Evolutionary conservation across 306 rosid species (phyloP).

Genomic region (Castanospermum australe): DNA sequence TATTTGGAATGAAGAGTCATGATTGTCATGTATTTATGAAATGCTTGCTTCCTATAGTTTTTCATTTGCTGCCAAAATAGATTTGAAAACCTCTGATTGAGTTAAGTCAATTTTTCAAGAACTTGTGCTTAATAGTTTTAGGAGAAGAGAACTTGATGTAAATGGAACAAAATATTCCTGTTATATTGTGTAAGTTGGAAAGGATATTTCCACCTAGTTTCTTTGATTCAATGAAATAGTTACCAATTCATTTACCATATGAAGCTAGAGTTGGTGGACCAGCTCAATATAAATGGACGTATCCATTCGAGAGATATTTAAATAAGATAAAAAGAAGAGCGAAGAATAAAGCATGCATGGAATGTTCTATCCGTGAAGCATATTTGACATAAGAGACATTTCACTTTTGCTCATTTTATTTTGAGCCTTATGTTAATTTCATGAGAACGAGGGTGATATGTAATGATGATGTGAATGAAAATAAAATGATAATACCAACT

Average conservation of each 20-base stretch:
- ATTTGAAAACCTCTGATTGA: too few relatives aligned
- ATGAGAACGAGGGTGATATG: too few relatives aligned
- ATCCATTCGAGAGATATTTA: not conserved
- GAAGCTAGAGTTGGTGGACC: not conserved
- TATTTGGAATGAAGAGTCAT: too few relatives aligned
- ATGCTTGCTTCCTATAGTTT: too few relatives aligned
- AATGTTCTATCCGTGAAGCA: not conserved
- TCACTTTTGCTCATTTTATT: not conserved
- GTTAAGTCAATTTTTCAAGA: not conserved
- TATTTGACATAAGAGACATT: not conserved
- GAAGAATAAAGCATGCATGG: not conserved
- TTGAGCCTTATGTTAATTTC: not conserved
- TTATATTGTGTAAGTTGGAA: not conserved
- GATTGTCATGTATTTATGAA: too few relatives aligned
- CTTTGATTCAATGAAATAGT: not conserved
- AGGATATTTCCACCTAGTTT: not conserved
- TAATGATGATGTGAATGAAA: too few relatives aligned
- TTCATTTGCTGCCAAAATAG: not conserved
- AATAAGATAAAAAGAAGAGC: not conserved
- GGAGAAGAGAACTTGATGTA: not conserved
- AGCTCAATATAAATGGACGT: not conserved
- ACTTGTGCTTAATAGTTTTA: not conserved
- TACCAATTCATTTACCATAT: not conserved
- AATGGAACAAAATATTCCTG: not conserved
- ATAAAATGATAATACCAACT: too few relatives aligned